phyloP scores from a whole-genome alignment of 352 stramenopile species.

The Globisporangium abappressorium region DNA sequence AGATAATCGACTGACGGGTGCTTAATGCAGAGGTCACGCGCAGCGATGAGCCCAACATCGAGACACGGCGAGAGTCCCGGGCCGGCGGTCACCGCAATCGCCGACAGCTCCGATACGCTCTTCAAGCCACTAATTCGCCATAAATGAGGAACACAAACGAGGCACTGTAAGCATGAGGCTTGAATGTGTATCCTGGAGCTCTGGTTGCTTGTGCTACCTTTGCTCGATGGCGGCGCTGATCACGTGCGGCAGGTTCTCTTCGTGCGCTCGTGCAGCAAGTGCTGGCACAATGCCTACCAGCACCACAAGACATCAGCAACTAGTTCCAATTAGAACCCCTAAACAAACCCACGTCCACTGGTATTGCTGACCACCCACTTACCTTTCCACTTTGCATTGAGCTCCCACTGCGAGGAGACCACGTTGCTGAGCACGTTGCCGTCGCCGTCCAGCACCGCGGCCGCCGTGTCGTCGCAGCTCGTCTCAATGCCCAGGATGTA shows the following conservation, averaged over 20 bases:
- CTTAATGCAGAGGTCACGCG: conserved; percentile 79
- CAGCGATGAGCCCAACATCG: conserved; percentile 88
- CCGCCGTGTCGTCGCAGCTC: conserved; percentile 93
- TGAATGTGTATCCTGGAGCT: neutral
- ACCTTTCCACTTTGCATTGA: conserved; percentile 86
- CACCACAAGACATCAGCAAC: neutral
- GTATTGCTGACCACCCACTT: neutral
- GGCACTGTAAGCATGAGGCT: neutral
- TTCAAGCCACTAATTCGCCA: conserved; percentile 47
- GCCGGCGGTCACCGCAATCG: conserved; percentile 95
- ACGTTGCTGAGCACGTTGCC: conserved; percentile 92
- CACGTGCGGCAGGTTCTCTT: conserved; percentile 94
- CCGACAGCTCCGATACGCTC: conserved; percentile 85
- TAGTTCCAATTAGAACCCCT: neutral
- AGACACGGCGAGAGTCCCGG: conserved; percentile 97
- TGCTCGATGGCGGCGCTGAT: conserved; percentile 88
- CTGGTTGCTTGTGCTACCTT: conserved; percentile 40
- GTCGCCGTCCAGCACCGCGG: conserved; percentile 87
- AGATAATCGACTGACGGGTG: conserved; percentile 92
- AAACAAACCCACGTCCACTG: neutral
- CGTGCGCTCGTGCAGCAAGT: conserved; percentile 92
- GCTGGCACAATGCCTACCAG: conserved; percentile 92
- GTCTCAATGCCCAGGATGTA: conserved; percentile 95
- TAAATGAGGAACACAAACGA: neutral
- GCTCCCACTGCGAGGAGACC: conserved; percentile 92